phyloP scores from a whole-genome alignment of 306 rosid species.

The Cucurbita maxima region DNA sequence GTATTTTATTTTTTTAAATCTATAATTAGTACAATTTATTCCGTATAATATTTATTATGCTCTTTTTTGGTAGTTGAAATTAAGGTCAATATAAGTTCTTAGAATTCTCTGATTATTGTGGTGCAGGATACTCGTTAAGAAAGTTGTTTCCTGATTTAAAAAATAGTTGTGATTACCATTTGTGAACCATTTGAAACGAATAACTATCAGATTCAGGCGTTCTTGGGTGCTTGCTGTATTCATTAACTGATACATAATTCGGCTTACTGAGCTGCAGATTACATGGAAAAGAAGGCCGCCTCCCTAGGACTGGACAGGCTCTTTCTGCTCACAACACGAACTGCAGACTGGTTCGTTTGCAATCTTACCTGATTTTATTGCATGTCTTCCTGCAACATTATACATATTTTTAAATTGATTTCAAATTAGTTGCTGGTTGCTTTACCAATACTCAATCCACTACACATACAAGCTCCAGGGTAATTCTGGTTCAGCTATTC shows the following conservation, averaged over 20 bases:
- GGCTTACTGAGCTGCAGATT: slow-evolving; percentile 38
- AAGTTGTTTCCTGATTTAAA: neutral
- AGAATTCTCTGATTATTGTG: neutral
- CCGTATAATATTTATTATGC: neutral
- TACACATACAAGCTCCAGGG: neutral
- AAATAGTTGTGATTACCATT: neutral
- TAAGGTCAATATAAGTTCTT: neutral
- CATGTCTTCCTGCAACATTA: neutral
- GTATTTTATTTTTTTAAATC: neutral
- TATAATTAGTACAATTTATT: neutral
- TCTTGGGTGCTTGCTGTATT: neutral
- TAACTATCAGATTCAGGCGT: neutral
- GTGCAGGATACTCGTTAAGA: neutral
- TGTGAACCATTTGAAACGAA: neutral
- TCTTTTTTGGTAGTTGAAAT: neutral
- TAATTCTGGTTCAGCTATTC: neutral
- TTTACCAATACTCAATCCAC: neutral
- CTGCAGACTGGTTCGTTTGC: slow-evolving; percentile 74
- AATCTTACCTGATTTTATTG: neutral
- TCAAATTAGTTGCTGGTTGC: neutral
- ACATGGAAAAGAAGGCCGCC: slow-evolving; percentile 74
- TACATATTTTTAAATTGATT: neutral
- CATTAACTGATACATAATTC: neutral
- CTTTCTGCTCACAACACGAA: slow-evolving; percentile 78
- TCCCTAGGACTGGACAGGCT: slow-evolving; percentile 62